These are phyloP conservation scores for Eucalyptus regnans DNA, from an alignment of 345 rosid species.

Conservation along the genomic window DNA sequence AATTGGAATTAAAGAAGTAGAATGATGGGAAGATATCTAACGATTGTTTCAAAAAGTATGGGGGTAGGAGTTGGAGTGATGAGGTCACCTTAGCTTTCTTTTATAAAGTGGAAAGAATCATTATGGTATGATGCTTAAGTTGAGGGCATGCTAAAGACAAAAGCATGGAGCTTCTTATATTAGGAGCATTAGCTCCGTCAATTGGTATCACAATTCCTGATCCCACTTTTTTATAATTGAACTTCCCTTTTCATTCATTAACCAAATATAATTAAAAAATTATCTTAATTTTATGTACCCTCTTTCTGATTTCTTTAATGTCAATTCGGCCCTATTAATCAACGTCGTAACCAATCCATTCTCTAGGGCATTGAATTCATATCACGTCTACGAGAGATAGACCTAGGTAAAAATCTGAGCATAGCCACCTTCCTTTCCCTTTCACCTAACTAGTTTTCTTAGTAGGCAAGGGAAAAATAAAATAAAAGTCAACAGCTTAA, in stretches of 20 bases:
- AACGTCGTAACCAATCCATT: not conserved
- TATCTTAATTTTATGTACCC: not conserved
- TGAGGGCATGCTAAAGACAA: constrained; percentile 17
- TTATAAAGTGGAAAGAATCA: constrained; percentile 21
- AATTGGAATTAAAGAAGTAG: not conserved
- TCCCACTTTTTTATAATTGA: not conserved
- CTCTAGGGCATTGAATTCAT: not conserved
- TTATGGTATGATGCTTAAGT: constrained; percentile 24
- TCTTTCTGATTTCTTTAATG: not conserved
- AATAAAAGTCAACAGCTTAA: not conserved
- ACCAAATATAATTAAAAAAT: not conserved
- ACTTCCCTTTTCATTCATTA: not conserved
- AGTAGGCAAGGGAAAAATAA: not conserved
- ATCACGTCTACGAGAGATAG: not conserved
- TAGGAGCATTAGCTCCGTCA: not conserved
- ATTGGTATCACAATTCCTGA: not conserved
- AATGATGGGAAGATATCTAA: not conserved
- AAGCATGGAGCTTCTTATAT: not conserved
- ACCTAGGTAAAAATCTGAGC: not conserved
- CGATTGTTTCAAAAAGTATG: not conserved
- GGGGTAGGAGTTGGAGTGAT: not conserved
- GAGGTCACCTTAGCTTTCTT: constrained; percentile 10
- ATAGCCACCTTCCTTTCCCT: not conserved
- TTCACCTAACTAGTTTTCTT: not conserved
- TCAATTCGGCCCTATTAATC: not conserved